Conservation (phyloP, 2,329 filamentous ascomycete species). For the Lecanicillium sp. region DNA sequence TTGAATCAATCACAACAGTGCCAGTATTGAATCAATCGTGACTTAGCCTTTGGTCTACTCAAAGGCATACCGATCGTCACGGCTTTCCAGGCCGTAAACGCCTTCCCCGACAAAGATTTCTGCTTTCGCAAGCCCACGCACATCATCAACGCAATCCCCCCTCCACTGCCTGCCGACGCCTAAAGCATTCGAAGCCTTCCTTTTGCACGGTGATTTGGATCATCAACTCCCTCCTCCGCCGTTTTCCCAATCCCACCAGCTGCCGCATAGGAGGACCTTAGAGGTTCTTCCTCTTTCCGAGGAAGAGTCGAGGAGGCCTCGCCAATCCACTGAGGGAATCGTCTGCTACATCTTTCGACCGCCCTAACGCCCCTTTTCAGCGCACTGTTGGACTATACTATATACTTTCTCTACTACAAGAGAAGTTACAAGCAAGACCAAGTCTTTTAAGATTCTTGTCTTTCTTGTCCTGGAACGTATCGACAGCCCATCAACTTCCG, state of each 20-base stretch:
- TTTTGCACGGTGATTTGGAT: conserved; percentile 42
- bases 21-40: neutral
- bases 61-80: conserved; percentile 52
- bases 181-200: conserved; percentile 41
- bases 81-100: conserved; percentile 54
- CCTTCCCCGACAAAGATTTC: conserved; percentile 63
- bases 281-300: conserved; percentile 98
- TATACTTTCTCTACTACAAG: conserved; percentile 7
- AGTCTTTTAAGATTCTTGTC: neutral
- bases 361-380: conserved; percentile 56
- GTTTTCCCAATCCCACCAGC: conserved; percentile 63
- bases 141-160: conserved; percentile 58
- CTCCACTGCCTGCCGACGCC: conserved; percentile 42
- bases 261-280: conserved; percentile 99
- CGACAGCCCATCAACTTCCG: conserved; percentile 1
- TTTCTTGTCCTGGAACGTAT: conserved; percentile 7
- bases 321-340: conserved; percentile 83
- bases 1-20: conserved; percentile 2
- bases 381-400: conserved; percentile 31
- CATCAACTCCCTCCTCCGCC: conserved; percentile 40
- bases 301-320: conserved; percentile 99
- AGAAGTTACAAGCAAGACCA: no score
- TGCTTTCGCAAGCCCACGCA: conserved; percentile 54
- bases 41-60: conserved; percentile 55
- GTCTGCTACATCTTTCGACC: conserved; percentile 92